Conservation (phyloP, 148 eudicot species). For the Diospyros lotus region DNA sequence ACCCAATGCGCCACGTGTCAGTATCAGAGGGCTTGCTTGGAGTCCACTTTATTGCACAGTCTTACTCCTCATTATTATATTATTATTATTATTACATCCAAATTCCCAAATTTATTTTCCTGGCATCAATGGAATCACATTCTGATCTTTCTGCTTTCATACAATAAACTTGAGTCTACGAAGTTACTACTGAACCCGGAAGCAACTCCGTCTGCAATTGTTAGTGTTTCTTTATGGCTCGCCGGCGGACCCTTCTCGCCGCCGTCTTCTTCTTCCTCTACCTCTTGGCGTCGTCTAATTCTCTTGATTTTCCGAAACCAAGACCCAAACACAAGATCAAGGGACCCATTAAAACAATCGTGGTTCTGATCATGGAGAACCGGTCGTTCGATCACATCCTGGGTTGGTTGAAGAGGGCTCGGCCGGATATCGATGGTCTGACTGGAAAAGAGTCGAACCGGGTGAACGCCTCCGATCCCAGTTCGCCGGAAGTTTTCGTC, state of each 20-base stretch:
- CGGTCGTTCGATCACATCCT: slow-evolving; percentile 92
- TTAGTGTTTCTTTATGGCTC: slow-evolving; percentile 6
- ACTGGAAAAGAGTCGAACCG: slow-evolving; percentile 70
- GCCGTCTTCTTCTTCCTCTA: slow-evolving; percentile 23
- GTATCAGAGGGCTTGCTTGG: too few species aligned
- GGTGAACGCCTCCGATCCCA: slow-evolving; percentile 61
- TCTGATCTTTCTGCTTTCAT: too few species aligned
- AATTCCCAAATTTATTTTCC: too few species aligned
- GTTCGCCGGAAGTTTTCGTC: slow-evolving; percentile 45
- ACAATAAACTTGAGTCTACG: too few species aligned
- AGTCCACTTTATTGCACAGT: too few species aligned
- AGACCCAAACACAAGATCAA: slow-evolving; percentile 30
- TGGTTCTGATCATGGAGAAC: slow-evolving; percentile 84
- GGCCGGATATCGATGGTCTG: slow-evolving; percentile 86
- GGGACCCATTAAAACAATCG: slow-evolving; percentile 84
- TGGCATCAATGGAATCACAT: too few species aligned
- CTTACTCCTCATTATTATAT: too few species aligned
- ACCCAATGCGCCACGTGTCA: too few species aligned
- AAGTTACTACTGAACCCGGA: too few species aligned
- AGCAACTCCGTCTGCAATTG: too few species aligned
- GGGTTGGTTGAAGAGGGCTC: slow-evolving; percentile 76
- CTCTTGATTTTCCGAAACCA: slow-evolving; percentile 31
- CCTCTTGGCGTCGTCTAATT: slow-evolving; percentile 17
- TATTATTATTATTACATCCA: too few species aligned
- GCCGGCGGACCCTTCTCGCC: slow-evolving; percentile 18